phyloP scores from a whole-genome alignment of 2,329 filamentous ascomycete genomes.

The Aspergillus ustus region DNA sequence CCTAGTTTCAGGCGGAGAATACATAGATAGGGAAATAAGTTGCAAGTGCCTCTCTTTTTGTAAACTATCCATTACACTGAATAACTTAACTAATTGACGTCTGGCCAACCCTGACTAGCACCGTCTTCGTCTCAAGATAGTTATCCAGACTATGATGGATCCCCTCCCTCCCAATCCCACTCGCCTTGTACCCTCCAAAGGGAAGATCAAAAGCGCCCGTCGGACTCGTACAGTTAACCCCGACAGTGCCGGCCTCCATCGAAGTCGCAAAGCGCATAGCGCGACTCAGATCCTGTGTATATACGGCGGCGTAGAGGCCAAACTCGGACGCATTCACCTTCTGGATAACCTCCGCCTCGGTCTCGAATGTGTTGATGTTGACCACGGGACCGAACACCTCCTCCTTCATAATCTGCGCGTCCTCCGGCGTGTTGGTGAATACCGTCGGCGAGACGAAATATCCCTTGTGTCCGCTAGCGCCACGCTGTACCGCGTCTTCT shows the following conservation, averaged over 20 bases:
- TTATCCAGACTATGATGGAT: slow-evolving; percentile 43
- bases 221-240: slow-evolving; percentile 44
- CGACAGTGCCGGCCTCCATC: slow-evolving; percentile 34
- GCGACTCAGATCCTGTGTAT: slow-evolving; percentile 36
- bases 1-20: too few relatives aligned
- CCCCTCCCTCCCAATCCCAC: slow-evolving; percentile 45
- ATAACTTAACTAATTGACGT: too few relatives aligned
- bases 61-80: too few relatives aligned
- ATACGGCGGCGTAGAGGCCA: slow-evolving; percentile 36
- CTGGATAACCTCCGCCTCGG: slow-evolving; percentile 61
- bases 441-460: slow-evolving; percentile 92
- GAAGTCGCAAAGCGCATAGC: slow-evolving; percentile 32
- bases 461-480: slow-evolving; percentile 33
- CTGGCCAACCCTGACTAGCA: slow-evolving; percentile 29
- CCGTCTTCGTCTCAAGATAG: slow-evolving; percentile 36
- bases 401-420: slow-evolving; percentile 42
- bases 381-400: slow-evolving; percentile 53
- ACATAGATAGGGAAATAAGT: too few relatives aligned
- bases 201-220: slow-evolving; percentile 44
- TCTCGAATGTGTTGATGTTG: slow-evolving; percentile 43
- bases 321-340: slow-evolving; percentile 56
- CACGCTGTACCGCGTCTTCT: slow-evolving; percentile 73
- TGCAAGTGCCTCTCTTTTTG: too few relatives aligned
- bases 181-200: slow-evolving; percentile 51
- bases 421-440: slow-evolving; percentile 68